Evolutionary conservation across 805 yeast genomes (phyloP), one percentile per base, ranked within the genome.

Genomic region (Isabelozyma pseudorhagii): DNA sequence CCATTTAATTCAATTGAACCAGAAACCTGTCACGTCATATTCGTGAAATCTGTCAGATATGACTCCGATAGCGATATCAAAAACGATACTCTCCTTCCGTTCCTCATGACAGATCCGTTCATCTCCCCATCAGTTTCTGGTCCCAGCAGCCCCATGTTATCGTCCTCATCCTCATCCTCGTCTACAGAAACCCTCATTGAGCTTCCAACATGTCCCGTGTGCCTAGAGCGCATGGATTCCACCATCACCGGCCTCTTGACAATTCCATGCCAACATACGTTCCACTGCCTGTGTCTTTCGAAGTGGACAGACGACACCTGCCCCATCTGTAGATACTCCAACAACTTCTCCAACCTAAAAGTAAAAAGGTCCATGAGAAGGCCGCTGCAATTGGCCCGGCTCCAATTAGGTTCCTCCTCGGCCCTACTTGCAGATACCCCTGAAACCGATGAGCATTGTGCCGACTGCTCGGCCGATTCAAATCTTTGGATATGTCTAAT

Each of bases 261-360:
- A 0, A 91, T 89, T 34, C 91, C 94, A 2, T 92, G 97, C 54
- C 97, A 89, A 62, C 97, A 91, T 63, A 89, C 97, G 0, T 91
- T 89, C 66, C 97, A 91, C 64, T 91, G 96, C 56, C 87, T 81
- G 56, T 92, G 97, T 62, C 72, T 91, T 46, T 83, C 89, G 43
- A 87, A 85, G 65, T 91, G 97, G 97, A 81, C 81, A 49, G 96
- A 90, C 62, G 94, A 89, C 51, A 81, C 88, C 27, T 91, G 97
- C 62, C 97, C 97, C 0, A 92, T 91, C 2, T 91, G 97, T 61
- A 72, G 97, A 40, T 89, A 89, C 59, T 83, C 96, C 1, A 85
- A 71, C 49, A 67, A 62, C 47, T 53, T 67, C 5, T 63, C 72
- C n/a, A 71, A 69, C 53, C 67, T 62, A 41, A 65, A 63, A 46